Base-by-base conservation (phyloP, 164 flowering plant species). In the Vitis riparia region DNA sequence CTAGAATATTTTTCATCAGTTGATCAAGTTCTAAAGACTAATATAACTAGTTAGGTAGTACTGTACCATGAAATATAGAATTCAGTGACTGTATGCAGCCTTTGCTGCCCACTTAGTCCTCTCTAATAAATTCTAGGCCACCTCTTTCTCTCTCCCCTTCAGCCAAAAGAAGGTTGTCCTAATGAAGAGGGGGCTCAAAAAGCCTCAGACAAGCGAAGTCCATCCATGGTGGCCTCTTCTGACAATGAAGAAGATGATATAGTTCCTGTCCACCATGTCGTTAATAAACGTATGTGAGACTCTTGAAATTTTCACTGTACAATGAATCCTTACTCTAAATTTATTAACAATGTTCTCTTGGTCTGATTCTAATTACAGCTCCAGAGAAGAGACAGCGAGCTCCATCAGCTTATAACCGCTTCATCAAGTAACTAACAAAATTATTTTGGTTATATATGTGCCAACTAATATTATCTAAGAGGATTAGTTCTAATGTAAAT, bases 341-440 rank as follows among this genome's bases (percentile, higher is more conserved):
- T 37, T 37, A 37, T 37, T 37, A 3, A 37, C 44, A 37, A 37
- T 37, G 44, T 37, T 49, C 23, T 63, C 13, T 48, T 13, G 11
- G 9, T 66, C 29, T 51, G 17, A 44, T 62, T 7, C 50, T 27
- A 14, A 19, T 52, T 11, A 0, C 44, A 37, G 44, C 44, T 37
- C 44, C 44, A 37, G 44, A 37, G 44, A 37, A 37, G 44, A 37
- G 44, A 37, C 44, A 37, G 7, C 44, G 44, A 37, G 44, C 44
- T 37, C 44, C 44, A 37, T 37, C 44, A 37, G 44, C 44, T 37
- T 37, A 37, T 6, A 37, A 37, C 5, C 44, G 44, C 44, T 94
- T 92, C 86, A 90, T 94, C 80, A 92, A 86, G 98, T 92, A 79
- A 83, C 77, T 51, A 23, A 23, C 27, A 47, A 19, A 5, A 1